phyloP scores from a whole-genome alignment of 768 basidiomycete genomes.

The Termitomyces sp. region DNA sequence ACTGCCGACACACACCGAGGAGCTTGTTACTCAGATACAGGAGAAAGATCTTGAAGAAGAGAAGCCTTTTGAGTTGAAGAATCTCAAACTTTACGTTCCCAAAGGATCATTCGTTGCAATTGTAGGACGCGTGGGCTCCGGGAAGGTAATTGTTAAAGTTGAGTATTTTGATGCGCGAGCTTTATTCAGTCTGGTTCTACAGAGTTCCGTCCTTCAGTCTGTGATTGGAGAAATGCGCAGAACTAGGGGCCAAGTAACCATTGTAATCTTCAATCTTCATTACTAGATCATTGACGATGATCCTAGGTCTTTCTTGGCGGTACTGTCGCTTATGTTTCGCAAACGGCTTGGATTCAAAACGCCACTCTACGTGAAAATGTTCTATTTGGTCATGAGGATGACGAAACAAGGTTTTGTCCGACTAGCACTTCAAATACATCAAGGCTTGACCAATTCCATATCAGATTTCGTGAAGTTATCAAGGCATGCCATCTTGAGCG shows the following conservation, averaged over 20 bases:
- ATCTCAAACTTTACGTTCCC: slow-evolving; percentile 39
- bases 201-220: slow-evolving; percentile 54
- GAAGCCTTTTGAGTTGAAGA: slow-evolving; percentile 44
- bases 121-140: slow-evolving; percentile 71
- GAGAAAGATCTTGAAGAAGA: slow-evolving; percentile 24
- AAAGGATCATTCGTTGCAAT: slow-evolving; percentile 63
- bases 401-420: slow-evolving; percentile 44
- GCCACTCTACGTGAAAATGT: slow-evolving; percentile 72
- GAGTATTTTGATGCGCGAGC: not conserved
- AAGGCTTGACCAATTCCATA: not conserved
- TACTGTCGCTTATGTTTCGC: slow-evolving; percentile 52
- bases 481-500: slow-evolving; percentile 62
- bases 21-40: slow-evolving; percentile 10
- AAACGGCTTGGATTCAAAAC: slow-evolving; percentile 61
- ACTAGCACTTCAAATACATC: not conserved
- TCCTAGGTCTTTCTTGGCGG: slow-evolving; percentile 46
- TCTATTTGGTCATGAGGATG: slow-evolving; percentile 60
- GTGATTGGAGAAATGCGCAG: slow-evolving; percentile 66
- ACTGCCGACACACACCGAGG: slow-evolving; percentile 16
- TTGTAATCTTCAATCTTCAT: not conserved
- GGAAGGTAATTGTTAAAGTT: slow-evolving; percentile 41
- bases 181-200: not conserved
- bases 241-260: slow-evolving; percentile 45
- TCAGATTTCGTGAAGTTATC: slow-evolving; percentile 51
- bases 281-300: not conserved